Base-by-base conservation (phyloP, 176 grass and related monocot genomes). In the Tillandsia leiboldiana region DNA sequence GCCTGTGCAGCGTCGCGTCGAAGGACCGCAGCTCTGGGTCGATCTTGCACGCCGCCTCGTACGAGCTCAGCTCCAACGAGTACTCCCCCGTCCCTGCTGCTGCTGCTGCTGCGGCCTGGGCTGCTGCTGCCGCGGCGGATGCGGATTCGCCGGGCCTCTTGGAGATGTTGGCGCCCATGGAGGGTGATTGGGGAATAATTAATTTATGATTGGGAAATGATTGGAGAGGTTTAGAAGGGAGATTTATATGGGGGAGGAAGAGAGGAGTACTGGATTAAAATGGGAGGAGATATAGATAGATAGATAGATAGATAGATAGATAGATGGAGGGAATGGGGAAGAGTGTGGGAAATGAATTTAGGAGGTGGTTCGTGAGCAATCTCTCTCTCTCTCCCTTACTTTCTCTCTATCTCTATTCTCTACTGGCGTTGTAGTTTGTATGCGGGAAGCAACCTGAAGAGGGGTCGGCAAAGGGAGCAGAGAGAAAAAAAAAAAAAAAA, bases 1-100 rank as follows among this genome's bases (percentile, higher is more conserved):
- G 93, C 77, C 79, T 77, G 77, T 92, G 93, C 53, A 97, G 89
- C 72, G 84, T 82, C 14, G 68, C 48, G 77, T 97, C 93, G 83
- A 97, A 97, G 15, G 85, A 78, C 81, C 78, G 87, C 58, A 97
- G 75, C 81, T 97, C 86, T 23, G 89, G 92, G 70, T 96, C 92
- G 15, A 74, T 70, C 51, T 81, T 86, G 83, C 92, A 96, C 29
- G 88, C 92, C 51, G 83, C 88, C 76, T 96, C 88, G 83, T 96
- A 96, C 3, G 83, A 97, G 86, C 79, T 97, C 53, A 97, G 89
- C 57, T 79, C 89, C 1, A 52, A 70, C 52, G 27, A 65, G 62
- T 72, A 83, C 71, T 68, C 53, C 24, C 24, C 24, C 1, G 24
- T 0, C 9, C 65, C 69, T 48, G n/a, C 27, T 33, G 17, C 28